phyloP scores from a whole-genome alignment of 2,329 filamentous ascomycete genomes.

The Aspergillus sp. region DNA sequence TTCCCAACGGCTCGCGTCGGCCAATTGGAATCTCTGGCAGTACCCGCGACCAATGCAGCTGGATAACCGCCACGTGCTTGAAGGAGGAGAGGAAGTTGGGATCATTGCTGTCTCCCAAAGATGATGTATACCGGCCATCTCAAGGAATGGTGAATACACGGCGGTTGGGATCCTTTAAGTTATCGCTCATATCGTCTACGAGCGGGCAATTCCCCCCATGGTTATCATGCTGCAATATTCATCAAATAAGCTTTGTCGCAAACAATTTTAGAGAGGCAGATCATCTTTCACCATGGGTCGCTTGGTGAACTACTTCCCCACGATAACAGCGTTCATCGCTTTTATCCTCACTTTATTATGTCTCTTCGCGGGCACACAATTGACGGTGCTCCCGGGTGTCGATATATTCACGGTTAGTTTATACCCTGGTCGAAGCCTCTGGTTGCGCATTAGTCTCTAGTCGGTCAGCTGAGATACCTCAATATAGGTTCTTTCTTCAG shows the following conservation, averaged over 20 bases:
- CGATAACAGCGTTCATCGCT: conserved; percentile 53
- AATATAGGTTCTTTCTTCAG: conserved; percentile 35
- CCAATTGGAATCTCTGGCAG: neutral
- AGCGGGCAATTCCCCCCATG: neutral
- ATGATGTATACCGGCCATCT: neutral
- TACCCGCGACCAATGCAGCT: too few species aligned
- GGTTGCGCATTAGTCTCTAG: neutral
- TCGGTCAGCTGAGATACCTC: conserved; percentile 22
- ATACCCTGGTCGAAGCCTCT: conserved; percentile 1
- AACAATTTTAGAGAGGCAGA: neutral
- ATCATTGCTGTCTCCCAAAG: neutral
- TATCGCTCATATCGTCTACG: neutral
- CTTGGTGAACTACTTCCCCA: conserved; percentile 46
- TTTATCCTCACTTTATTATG: conserved; percentile 62
- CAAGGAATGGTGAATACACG: conserved; percentile 1
- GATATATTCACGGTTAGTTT: conserved; percentile 57
- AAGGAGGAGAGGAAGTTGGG: neutral
- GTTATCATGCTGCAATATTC: neutral
- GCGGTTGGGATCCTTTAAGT: neutral
- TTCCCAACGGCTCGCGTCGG: neutral
- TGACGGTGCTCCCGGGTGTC: conserved; percentile 58
- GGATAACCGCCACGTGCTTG: neutral
- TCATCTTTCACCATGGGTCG: conserved; percentile 14
- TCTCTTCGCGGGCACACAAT: conserved; percentile 62
- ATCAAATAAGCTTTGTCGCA: neutral